phyloP scores from a whole-genome alignment of 345 rosid genomes.

The Lepidium sativum region DNA sequence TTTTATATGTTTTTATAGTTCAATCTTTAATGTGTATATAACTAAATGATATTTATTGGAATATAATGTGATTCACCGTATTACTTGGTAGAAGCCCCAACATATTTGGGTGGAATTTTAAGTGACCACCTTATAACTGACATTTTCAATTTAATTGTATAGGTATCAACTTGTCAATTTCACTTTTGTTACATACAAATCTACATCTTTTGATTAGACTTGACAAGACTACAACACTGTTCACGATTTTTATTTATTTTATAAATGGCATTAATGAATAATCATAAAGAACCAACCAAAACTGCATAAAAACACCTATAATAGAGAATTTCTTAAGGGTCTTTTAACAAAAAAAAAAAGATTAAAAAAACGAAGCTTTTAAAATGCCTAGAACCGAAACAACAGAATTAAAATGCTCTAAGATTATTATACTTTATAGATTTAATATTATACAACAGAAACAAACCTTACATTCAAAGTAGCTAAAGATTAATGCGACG shows the following conservation, averaged over 20 bases:
- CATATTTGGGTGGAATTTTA: slow-evolving; percentile 23
- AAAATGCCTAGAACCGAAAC: no score
- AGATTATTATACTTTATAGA: slow-evolving; percentile 3
- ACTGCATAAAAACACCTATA: no score
- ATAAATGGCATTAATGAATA: no score
- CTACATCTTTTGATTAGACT: background rate
- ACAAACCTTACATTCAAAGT: background rate
- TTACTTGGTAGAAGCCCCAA: slow-evolving; percentile 14
- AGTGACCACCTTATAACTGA: slow-evolving; percentile 18
- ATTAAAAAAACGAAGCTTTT: no score
- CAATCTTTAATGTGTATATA: background rate
- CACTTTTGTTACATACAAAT: slow-evolving; percentile 3
- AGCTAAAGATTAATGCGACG: background rate
- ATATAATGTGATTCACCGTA: slow-evolving; percentile 8
- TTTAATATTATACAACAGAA: background rate
- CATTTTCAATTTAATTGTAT: slow-evolving; percentile 14
- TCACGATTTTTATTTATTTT: no score
- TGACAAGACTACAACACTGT: background rate
- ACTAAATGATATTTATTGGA: background rate
- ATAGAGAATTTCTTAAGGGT: no score
- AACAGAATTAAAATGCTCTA: no score
- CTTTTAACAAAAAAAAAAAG: no score
- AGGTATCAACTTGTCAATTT: background rate
- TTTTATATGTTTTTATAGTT: background rate
- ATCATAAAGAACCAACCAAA: no score